A percentile compares a stretch with the other conserved stretches of the same genome.
Conservation (phyloP, 768 basidiomycete species). For the Suillus alpinus region DNA sequence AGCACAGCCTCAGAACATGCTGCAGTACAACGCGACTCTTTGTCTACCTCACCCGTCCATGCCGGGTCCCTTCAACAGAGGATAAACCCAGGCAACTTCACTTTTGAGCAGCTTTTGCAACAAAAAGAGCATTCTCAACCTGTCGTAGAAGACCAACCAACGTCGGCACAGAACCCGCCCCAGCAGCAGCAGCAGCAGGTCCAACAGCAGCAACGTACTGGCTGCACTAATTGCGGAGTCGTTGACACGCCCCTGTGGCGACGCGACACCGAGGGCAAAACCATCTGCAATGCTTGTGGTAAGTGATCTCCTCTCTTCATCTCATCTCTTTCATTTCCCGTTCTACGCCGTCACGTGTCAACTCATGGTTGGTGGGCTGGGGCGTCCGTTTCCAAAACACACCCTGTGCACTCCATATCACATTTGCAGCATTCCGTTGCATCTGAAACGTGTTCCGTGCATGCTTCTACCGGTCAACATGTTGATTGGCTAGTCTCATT, state of each 20-base stretch:
- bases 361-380: slow-evolving; percentile 30
- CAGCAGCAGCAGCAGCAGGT: slow-evolving; percentile 25
- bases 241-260: slow-evolving; percentile 81
- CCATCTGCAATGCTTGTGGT: slow-evolving; percentile 91
- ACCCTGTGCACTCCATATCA: slow-evolving; percentile 31
- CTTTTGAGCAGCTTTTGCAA: slow-evolving; percentile 29
- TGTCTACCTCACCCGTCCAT: slow-evolving; percentile 18
- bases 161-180: slow-evolving; percentile 14
- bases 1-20: slow-evolving; percentile 22
- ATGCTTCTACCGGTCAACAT: slow-evolving; percentile 31
- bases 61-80: slow-evolving; percentile 27
- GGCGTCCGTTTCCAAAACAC: slow-evolving; percentile 27
- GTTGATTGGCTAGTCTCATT: slow-evolving; percentile 31
- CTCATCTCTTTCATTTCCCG: slow-evolving; percentile 34
- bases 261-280: slow-evolving; percentile 75
- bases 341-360: slow-evolving; percentile 40
- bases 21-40: slow-evolving; percentile 5
- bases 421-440: slow-evolving; percentile 29
- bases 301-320: slow-evolving; percentile 41
- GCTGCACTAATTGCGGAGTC: slow-evolving; percentile 76
- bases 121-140: slow-evolving; percentile 28
- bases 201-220: slow-evolving; percentile 37
- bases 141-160: slow-evolving; percentile 16
- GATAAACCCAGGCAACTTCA: slow-evolving; percentile 26
- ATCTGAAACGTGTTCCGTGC: slow-evolving; percentile 32